Percentiles rank a stretch among this genome's conserved stretches.
Evolutionary conservation across 2,329 filamentous ascomycete genomes (phyloP).

Genomic region (Magnaporthales sp.): DNA sequence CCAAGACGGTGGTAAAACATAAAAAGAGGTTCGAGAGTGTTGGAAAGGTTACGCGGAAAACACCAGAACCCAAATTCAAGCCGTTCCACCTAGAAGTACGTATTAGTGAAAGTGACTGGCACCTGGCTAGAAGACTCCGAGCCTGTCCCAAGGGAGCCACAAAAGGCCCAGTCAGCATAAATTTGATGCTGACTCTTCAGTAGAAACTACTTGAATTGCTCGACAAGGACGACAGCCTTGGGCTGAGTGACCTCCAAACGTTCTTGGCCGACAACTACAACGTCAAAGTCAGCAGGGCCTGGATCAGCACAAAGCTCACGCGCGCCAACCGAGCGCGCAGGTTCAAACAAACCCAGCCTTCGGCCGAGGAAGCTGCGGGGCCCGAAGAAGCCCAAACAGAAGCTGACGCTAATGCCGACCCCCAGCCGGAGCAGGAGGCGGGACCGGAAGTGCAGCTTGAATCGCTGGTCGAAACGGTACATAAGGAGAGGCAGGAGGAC

Average conservation of each 20-base stretch:
- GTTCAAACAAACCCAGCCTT: neutral
- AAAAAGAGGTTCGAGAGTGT: neutral
- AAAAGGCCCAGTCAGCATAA: neutral
- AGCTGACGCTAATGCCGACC: neutral
- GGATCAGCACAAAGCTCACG: neutral
- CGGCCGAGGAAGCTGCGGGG: neutral
- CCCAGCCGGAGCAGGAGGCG: neutral
- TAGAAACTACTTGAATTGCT: neutral
- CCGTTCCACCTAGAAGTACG: neutral
- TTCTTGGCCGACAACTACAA: neutral
- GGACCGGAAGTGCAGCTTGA: neutral
- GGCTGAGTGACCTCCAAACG: neutral
- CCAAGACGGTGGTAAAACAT: neutral
- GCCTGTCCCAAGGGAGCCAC: neutral
- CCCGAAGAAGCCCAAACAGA: neutral
- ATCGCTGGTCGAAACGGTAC: neutral
- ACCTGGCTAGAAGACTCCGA: neutral
- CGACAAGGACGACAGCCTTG: neutral
- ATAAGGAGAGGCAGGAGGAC: neutral
- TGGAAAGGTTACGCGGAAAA: neutral
- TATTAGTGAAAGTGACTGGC: neutral
- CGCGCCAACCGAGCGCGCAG: neutral
- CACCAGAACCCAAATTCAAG: neutral
- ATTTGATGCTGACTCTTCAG: neutral
- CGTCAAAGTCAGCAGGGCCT: neutral